Percentiles rank a stretch among this genome's conserved stretches.
These are phyloP conservation scores for Gymnopilus junonius DNA, from an alignment of 768 basidiomycete genomes.

Conservation along the genomic window DNA sequence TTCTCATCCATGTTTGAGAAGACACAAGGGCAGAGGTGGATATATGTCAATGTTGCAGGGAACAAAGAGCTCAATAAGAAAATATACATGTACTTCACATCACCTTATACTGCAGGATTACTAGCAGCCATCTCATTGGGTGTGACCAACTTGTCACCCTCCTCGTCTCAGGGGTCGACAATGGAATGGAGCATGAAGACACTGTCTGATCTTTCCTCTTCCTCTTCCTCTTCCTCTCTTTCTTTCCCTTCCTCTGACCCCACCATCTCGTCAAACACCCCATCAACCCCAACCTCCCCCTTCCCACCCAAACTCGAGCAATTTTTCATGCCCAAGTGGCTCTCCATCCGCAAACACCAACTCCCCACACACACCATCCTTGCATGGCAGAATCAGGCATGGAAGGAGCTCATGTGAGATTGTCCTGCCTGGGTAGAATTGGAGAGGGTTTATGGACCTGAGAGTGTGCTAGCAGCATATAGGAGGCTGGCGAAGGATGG, in stretches of 20 bases:
- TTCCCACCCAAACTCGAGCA: conserved; percentile 46
- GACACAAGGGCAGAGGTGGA: conserved; percentile 41
- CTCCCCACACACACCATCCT: conserved; percentile 52
- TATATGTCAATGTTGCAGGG: conserved; percentile 70
- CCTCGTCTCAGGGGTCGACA: conserved; percentile 34
- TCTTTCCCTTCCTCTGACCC: conserved; percentile 27
- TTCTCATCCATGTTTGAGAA: conserved; percentile 32
- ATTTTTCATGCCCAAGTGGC: conserved; percentile 78
- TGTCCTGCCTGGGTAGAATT: conserved; percentile 59
- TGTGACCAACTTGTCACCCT: conserved; percentile 58
- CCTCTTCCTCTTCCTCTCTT: background rate
- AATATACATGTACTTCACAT: conserved; percentile 46
- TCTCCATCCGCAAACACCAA: conserved; percentile 55
- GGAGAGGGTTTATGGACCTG: conserved; percentile 50
- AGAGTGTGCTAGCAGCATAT: conserved; percentile 54
- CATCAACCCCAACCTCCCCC: conserved; percentile 22
- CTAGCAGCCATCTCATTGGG: conserved; percentile 54
- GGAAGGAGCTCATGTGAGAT: conserved; percentile 63
- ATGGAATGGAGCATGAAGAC: conserved; percentile 43
- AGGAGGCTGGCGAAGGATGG: conserved; percentile 48
- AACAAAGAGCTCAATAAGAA: conserved; percentile 52
- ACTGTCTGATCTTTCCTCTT: background rate
- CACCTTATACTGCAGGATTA: conserved; percentile 39
- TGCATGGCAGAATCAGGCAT: conserved; percentile 54
- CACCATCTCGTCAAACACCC: too few relatives aligned